Evolutionary conservation across 805 yeast genomes (phyloP).

Genomic region (Candida nonsorbophila): DNA sequence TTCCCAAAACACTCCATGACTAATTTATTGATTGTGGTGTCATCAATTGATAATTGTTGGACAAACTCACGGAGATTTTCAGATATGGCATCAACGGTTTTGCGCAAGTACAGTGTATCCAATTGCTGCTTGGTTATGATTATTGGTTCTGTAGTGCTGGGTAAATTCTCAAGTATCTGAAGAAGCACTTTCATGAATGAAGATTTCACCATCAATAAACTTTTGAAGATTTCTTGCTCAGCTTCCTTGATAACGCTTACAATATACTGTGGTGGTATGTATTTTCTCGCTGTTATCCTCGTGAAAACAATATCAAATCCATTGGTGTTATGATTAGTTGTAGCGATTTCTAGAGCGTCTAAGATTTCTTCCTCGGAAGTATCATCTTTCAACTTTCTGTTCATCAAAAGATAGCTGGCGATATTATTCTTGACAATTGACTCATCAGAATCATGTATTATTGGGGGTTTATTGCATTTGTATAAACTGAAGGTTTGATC

Average conservation of each 20-base stretch:
- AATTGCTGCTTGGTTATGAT: neutral
- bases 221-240: too few relatives aligned
- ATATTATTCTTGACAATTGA: slow-evolving; percentile 1
- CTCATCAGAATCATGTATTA: neutral
- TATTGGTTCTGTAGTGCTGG: slow-evolving; percentile 1
- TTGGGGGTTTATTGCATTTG: neutral
- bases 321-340: neutral
- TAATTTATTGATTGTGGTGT: too few relatives aligned
- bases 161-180: neutral
- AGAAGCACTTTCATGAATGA: neutral
- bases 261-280: neutral
- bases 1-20: too few relatives aligned
- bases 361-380: slow-evolving; percentile 1
- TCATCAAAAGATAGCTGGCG: slow-evolving; percentile 2
- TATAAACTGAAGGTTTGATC: slow-evolving; percentile 2
- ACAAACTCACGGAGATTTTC: neutral
- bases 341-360: neutral
- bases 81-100: neutral
- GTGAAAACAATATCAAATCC: neutral
- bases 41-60: neutral
- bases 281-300: neutral
- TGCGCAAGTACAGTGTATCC: slow-evolving; percentile 6
- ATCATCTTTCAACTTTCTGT: slow-evolving; percentile 3
- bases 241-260: too few relatives aligned
- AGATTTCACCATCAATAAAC: too few relatives aligned